Conservation (phyloP, 1,139 yeast species). For the Lodderomyces beijingensis region DNA sequence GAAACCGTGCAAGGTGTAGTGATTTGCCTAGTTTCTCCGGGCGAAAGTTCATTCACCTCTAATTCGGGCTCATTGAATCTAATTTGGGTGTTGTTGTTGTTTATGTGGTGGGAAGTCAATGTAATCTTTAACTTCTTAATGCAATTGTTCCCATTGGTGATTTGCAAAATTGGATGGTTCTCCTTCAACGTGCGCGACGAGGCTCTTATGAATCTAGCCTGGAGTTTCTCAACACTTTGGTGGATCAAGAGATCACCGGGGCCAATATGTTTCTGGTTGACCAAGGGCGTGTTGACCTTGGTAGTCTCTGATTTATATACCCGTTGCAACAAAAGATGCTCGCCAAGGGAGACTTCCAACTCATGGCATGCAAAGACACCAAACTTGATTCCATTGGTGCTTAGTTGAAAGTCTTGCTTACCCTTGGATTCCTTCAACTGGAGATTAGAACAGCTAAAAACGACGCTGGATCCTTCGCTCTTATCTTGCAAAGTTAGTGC, state of each 20-base stretch:
- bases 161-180: conserved; percentile 16
- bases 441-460: conserved; percentile 1
- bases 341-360: conserved; percentile 19
- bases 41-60: conserved; percentile 17
- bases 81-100: conserved; percentile 20
- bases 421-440: conserved; percentile 11
- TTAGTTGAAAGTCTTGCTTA: conserved; percentile 18
- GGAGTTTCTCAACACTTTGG: conserved; percentile 19
- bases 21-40: conserved; percentile 14
- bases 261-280: background rate
- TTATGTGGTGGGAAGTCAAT: conserved; percentile 15
- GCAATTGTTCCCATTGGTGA: conserved; percentile 18
- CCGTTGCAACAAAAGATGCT: conserved; percentile 15
- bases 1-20: conserved; percentile 21
- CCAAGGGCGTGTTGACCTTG: background rate
- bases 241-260: conserved; percentile 5
- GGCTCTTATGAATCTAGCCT: conserved; percentile 17
- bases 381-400: conserved; percentile 19
- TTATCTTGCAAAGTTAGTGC: conserved; percentile 18
- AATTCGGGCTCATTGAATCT: conserved; percentile 14
- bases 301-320: background rate
- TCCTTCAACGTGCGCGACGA: background rate
- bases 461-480: background rate
- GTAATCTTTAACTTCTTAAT: conserved; percentile 15
- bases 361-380: conserved; percentile 21